Conservation (phyloP, 495 filamentous ascomycete genomes). For the Aspergillus coremiiformis region DNA sequence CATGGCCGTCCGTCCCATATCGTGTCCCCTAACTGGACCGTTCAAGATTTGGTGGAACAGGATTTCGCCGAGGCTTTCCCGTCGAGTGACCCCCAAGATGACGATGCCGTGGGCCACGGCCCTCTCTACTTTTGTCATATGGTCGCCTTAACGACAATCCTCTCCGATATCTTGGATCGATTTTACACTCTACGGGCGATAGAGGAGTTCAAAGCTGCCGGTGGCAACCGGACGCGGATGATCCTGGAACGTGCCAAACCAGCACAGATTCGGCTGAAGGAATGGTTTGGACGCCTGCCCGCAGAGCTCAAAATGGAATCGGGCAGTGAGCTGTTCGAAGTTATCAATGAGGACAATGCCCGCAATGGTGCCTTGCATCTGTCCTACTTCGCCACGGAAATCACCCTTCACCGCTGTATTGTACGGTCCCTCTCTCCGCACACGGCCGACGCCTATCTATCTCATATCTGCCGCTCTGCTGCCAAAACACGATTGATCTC, state of each 20-base stretch:
- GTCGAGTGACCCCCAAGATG: slow-evolving; percentile 27
- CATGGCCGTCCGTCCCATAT: slow-evolving; percentile 52
- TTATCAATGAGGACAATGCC: slow-evolving; percentile 33
- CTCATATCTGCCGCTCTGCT: slow-evolving; percentile 91
- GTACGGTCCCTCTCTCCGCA: slow-evolving; percentile 43
- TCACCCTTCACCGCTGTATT: slow-evolving; percentile 55
- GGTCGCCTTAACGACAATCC: slow-evolving; percentile 50
- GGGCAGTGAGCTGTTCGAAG: slow-evolving; percentile 35
- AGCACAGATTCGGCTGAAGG: slow-evolving; percentile 50
- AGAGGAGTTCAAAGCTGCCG: slow-evolving; percentile 43
- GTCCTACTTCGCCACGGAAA: slow-evolving; percentile 55
- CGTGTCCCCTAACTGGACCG: slow-evolving; percentile 48
- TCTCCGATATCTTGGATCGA: slow-evolving; percentile 52
- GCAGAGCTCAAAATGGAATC: slow-evolving; percentile 48
- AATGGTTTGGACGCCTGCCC: slow-evolving; percentile 51
- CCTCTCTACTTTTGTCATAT: slow-evolving; percentile 51
- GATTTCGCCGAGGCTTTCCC: slow-evolving; percentile 41
- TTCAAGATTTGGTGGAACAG: slow-evolving; percentile 45
- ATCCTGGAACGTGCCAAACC: slow-evolving; percentile 56
- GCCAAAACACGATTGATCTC: slow-evolving; percentile 52
- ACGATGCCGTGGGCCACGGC: slow-evolving; percentile 37
- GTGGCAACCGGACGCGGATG: slow-evolving; percentile 43
- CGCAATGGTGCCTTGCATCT: slow-evolving; percentile 51
- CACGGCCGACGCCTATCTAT: slow-evolving; percentile 49
- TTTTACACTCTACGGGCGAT: slow-evolving; percentile 55